Percentiles rank a stretch among this genome's conserved stretches.
Evolutionary conservation across 1,284 basidiomycete genomes (phyloP).

Genomic region (Trametes polyzona): DNA sequence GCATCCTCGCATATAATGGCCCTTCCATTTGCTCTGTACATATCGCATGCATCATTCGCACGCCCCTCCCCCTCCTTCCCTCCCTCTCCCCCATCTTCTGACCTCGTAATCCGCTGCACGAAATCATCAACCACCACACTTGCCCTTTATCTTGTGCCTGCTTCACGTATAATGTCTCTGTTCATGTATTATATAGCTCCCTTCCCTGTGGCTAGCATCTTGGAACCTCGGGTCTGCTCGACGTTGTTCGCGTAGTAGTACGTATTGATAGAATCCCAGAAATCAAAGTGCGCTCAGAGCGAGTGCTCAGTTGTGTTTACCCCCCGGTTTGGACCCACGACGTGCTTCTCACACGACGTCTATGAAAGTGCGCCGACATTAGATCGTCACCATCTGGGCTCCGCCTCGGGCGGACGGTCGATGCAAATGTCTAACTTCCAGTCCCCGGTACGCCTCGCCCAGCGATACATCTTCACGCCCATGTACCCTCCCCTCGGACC

Average conservation of each 20-base stretch:
- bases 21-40: slow-evolving; percentile 11
- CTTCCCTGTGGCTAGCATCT: neutral
- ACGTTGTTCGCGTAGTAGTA: slow-evolving; percentile 7
- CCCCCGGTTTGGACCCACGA: no score
- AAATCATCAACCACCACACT: neutral
- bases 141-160: neutral
- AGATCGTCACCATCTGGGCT: slow-evolving; percentile 23
- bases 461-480: slow-evolving; percentile 38
- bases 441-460: slow-evolving; percentile 35
- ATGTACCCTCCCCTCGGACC: slow-evolving; percentile 23
- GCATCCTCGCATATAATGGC: slow-evolving; percentile 14
- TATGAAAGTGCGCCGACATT: neutral
- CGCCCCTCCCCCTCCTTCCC: neutral
- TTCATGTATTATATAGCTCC: slow-evolving; percentile 8
- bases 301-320: no score
- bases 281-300: neutral
- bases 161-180: slow-evolving; percentile 2
- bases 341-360: no score
- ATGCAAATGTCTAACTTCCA: slow-evolving; percentile 34
- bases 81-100: neutral
- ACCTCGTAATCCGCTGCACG: neutral
- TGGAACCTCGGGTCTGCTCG: neutral
- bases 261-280: slow-evolving; percentile 5
- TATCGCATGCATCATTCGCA: slow-evolving; percentile 4
- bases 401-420: slow-evolving; percentile 25